phyloP scores from a whole-genome alignment of 306 rosid genomes.

The Cicer judaicum region DNA sequence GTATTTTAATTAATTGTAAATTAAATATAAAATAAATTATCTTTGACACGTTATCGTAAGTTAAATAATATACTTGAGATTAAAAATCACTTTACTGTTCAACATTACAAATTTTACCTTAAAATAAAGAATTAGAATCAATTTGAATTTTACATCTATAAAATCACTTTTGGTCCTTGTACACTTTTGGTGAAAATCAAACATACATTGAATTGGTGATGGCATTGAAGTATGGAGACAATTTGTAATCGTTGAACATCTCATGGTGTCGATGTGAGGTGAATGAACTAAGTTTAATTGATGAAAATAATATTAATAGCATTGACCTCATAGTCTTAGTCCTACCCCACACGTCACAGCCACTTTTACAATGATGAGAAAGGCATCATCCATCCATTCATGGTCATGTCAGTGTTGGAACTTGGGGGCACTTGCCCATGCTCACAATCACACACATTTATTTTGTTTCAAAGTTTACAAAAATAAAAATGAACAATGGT shows the following conservation, averaged over 20 bases:
- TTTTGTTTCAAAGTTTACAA: background rate
- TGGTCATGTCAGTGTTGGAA: constrained; percentile 36
- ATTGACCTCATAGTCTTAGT: background rate
- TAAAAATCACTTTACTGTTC: too few relatives aligned
- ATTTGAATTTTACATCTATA: too few relatives aligned
- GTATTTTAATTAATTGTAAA: too few relatives aligned
- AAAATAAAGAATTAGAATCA: too few relatives aligned
- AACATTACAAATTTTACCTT: too few relatives aligned
- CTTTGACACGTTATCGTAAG: too few relatives aligned
- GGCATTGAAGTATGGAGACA: constrained; percentile 11
- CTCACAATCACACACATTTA: background rate
- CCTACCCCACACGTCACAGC: constrained; percentile 36
- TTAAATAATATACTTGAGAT: too few relatives aligned
- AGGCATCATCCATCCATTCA: constrained; percentile 23
- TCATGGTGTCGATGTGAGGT: constrained; percentile 9
- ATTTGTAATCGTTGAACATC: background rate
- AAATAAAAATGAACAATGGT: constrained; percentile 29
- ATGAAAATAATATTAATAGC: constrained; percentile 7
- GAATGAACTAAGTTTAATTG: background rate
- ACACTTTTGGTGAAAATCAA: too few relatives aligned
- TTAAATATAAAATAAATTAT: too few relatives aligned
- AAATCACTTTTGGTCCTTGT: too few relatives aligned
- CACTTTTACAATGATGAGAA: constrained; percentile 32
- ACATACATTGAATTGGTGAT: background rate
- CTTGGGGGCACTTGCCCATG: constrained; percentile 38